Conservation (phyloP, 306 rosid genomes). For the Ammopiptanthus mongolicus region DNA sequence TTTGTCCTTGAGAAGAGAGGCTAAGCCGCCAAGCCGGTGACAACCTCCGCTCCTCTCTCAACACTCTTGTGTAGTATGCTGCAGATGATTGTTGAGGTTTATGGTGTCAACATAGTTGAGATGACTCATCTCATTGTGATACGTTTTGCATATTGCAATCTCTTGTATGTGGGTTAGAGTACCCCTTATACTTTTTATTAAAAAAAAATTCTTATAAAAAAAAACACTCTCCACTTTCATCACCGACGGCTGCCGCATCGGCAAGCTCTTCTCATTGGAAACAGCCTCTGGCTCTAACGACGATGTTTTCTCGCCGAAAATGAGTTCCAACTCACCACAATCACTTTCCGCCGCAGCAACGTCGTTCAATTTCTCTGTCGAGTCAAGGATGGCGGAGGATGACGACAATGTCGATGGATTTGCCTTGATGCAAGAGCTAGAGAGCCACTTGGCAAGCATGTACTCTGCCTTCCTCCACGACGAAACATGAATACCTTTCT, state of each 20-base stretch:
- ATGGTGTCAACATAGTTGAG: too few species aligned
- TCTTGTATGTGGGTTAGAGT: too few species aligned
- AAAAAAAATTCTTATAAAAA: too few species aligned
- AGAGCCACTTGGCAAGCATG: slow-evolving; percentile 90
- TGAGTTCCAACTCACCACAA: slow-evolving; percentile 67
- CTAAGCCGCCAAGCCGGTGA: slow-evolving; percentile 93
- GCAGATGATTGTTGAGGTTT: too few species aligned
- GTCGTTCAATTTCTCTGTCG: not conserved
- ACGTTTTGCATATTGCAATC: too few species aligned
- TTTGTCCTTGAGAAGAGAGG: slow-evolving; percentile 77
- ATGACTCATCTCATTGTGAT: too few species aligned
- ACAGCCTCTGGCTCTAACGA: not conserved
- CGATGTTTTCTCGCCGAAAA: slow-evolving; percentile 56
- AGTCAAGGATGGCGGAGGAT: not conserved
- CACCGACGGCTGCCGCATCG: slow-evolving; percentile 80
- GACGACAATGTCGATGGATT: slow-evolving; percentile 14
- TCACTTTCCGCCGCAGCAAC: slow-evolving; percentile 32
- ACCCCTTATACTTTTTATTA: too few species aligned
- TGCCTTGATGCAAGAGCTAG: slow-evolving; percentile 47
- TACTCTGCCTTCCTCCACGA: slow-evolving; percentile 95
- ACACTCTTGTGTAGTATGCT: too few species aligned
- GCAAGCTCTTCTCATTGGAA: not conserved
- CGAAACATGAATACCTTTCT: slow-evolving; percentile 93
- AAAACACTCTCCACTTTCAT: too few species aligned
- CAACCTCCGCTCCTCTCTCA: slow-evolving; percentile 68